Conservation (phyloP, 495 filamentous ascomycete genomes). For the Penicillium canescens region DNA sequence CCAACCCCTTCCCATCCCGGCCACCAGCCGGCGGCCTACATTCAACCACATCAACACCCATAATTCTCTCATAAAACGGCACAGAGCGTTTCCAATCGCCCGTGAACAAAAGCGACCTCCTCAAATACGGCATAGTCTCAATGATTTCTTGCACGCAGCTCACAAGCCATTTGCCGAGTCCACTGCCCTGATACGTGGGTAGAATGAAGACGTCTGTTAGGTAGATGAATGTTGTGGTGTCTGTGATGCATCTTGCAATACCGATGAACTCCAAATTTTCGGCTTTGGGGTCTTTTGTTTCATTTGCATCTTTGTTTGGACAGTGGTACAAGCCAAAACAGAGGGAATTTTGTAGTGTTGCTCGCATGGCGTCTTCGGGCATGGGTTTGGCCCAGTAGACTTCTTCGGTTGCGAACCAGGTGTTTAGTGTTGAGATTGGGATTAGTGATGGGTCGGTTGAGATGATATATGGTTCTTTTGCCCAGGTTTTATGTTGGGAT, state of each 20-base stretch:
- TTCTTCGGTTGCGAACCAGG: slow-evolving; percentile 48
- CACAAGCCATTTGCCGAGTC: slow-evolving; percentile 64
- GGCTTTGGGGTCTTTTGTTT: not conserved
- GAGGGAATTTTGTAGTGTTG: slow-evolving; percentile 51
- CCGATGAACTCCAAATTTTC: slow-evolving; percentile 45
- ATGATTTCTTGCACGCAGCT: slow-evolving; percentile 56
- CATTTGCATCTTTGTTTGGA: not conserved
- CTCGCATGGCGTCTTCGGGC: slow-evolving; percentile 36
- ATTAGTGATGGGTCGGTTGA: slow-evolving; percentile 53
- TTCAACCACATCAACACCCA: slow-evolving; percentile 47
- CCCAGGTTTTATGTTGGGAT: slow-evolving; percentile 15
- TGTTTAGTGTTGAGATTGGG: slow-evolving; percentile 48
- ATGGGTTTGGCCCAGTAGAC: slow-evolving; percentile 56
- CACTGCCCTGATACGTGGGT: slow-evolving; percentile 54
- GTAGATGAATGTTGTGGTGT: slow-evolving; percentile 65
- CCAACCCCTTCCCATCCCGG: slow-evolving; percentile 5
- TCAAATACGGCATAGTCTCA: slow-evolving; percentile 51
- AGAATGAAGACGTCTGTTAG: slow-evolving; percentile 69
- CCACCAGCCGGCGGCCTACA: slow-evolving; percentile 19
- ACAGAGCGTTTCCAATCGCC: slow-evolving; percentile 28
- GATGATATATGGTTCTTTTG: slow-evolving; percentile 38
- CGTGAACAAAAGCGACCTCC: slow-evolving; percentile 54
- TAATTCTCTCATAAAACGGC: slow-evolving; percentile 44
- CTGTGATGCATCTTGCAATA: slow-evolving; percentile 64
- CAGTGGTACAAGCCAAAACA: slow-evolving; percentile 54